These are phyloP conservation scores for Tephrocybe rancida DNA, from an alignment of 768 basidiomycete species.

Conservation along the genomic window DNA sequence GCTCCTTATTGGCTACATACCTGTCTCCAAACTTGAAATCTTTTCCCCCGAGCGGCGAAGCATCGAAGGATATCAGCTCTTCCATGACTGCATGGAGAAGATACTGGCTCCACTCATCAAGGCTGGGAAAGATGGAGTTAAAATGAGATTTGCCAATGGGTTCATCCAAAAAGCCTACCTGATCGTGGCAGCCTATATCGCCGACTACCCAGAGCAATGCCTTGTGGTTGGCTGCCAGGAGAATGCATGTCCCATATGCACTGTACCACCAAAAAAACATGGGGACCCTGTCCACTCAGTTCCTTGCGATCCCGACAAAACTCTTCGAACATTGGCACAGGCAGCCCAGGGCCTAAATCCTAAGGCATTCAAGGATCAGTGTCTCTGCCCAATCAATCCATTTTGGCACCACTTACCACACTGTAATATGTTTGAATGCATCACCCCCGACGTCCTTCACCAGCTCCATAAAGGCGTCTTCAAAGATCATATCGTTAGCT, in stretches of 20 bases:
- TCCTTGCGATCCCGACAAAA: slow-evolving; percentile 9
- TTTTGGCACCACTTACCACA: slow-evolving; percentile 40
- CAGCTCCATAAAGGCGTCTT: slow-evolving; percentile 45
- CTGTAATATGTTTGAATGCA: slow-evolving; percentile 31
- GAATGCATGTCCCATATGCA: slow-evolving; percentile 28
- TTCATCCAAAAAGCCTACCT: slow-evolving; percentile 24
- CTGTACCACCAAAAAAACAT: slow-evolving; percentile 20
- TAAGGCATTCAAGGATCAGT: slow-evolving; percentile 7
- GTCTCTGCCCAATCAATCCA: slow-evolving; percentile 21
- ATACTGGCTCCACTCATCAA: slow-evolving; percentile 30
- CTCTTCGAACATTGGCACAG: slow-evolving; percentile 2
- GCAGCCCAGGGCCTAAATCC: slow-evolving; percentile 6
- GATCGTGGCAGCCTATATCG: slow-evolving; percentile 37
- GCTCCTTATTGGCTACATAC: slow-evolving; percentile 40
- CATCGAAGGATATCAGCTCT: slow-evolving; percentile 11
- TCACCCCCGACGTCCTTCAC: slow-evolving; percentile 44
- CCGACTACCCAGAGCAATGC: slow-evolving; percentile 40
- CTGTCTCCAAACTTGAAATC: slow-evolving; percentile 32
- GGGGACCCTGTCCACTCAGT: slow-evolving; percentile 14
- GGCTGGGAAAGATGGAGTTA: slow-evolving; percentile 29
- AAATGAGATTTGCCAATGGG: slow-evolving; percentile 34
- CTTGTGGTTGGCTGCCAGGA: slow-evolving; percentile 26
- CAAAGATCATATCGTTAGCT: slow-evolving; percentile 38
- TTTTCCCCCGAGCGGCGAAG: not conserved
- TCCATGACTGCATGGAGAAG: slow-evolving; percentile 14